Percentiles rank a stretch among this genome's conserved stretches.
phyloP scores from a whole-genome alignment of 495 filamentous ascomycete genomes.

The Neurospora sp. region DNA sequence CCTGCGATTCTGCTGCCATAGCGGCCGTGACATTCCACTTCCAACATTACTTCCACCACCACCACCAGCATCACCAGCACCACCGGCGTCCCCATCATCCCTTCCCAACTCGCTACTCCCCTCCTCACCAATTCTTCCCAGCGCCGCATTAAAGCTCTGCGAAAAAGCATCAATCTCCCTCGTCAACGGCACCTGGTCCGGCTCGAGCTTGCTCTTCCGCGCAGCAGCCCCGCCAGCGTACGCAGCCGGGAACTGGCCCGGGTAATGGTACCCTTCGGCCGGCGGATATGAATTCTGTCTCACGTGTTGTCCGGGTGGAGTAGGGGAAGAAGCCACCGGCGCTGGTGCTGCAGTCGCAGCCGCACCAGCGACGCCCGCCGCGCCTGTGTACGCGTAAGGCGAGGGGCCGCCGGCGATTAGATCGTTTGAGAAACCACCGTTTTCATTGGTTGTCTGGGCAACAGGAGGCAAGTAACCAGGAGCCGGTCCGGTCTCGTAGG shows the following conservation, averaged over 20 bases:
- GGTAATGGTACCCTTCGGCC: constrained; percentile 8
- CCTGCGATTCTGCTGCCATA: constrained; percentile 41
- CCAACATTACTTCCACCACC: background rate
- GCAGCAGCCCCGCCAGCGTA: constrained; percentile 9
- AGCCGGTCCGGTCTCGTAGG: constrained; percentile 18
- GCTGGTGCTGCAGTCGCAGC: too few relatives aligned
- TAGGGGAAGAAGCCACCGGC: background rate
- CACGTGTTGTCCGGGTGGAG: background rate
- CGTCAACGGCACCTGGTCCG: constrained; percentile 23
- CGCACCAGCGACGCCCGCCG: background rate
- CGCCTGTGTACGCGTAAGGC: constrained; percentile 11
- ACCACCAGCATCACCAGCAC: constrained; percentile 5
- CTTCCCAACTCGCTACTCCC: constrained; percentile 1
- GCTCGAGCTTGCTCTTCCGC: constrained; percentile 9
- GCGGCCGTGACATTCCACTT: constrained; percentile 12
- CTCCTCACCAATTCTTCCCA: constrained; percentile 32
- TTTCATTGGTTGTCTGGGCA: background rate
- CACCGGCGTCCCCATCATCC: background rate
- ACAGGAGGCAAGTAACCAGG: constrained; percentile 7
- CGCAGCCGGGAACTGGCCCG: constrained; percentile 12
- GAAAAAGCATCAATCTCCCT: constrained; percentile 35
- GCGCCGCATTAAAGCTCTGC: constrained; percentile 24
- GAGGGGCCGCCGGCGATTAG: constrained; percentile 12
- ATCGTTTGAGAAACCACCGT: constrained; percentile 10
- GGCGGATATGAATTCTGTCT: constrained; percentile 17